These are phyloP conservation scores for Macrotyloma uniflorum DNA, from an alignment of 306 rosid species.

Conservation along the genomic window DNA sequence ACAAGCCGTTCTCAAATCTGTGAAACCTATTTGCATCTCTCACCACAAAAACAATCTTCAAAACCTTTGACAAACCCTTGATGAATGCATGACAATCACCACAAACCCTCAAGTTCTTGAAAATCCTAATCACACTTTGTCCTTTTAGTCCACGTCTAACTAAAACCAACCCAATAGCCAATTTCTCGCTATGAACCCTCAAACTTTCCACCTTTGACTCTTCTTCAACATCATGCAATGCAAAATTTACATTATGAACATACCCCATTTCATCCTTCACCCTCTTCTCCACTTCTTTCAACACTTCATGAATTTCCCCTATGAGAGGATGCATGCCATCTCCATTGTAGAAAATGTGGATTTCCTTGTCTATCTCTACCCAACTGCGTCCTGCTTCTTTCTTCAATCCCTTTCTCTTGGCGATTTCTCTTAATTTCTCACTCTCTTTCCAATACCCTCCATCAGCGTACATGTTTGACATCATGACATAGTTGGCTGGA, in stretches of 20 bases:
- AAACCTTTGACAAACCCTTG: slow-evolving; percentile 58
- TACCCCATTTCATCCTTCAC: slow-evolving; percentile 57
- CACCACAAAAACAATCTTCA: slow-evolving; percentile 52
- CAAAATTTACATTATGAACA: slow-evolving; percentile 52
- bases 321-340: slow-evolving; percentile 53
- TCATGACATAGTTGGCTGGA: slow-evolving; percentile 64
- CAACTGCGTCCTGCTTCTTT: slow-evolving; percentile 73
- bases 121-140: slow-evolving; percentile 46
- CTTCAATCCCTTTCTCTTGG: slow-evolving; percentile 57
- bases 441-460: slow-evolving; percentile 68
- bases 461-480: slow-evolving; percentile 64
- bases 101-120: slow-evolving; percentile 71
- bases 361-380: slow-evolving; percentile 68
- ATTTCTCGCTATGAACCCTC: slow-evolving; percentile 69
- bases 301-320: slow-evolving; percentile 51
- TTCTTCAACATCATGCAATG: slow-evolving; percentile 67
- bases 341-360: slow-evolving; percentile 63
- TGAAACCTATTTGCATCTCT: slow-evolving; percentile 75
- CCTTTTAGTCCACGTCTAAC: slow-evolving; percentile 39
- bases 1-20: slow-evolving; percentile 56
- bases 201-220: slow-evolving; percentile 71
- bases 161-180: slow-evolving; percentile 72
- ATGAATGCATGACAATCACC: slow-evolving; percentile 65
- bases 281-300: slow-evolving; percentile 62
- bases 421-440: slow-evolving; percentile 52